Base-by-base conservation (phyloP, 192 early-diverging fungal species). In the Phlyctochytrium planicorne region DNA sequence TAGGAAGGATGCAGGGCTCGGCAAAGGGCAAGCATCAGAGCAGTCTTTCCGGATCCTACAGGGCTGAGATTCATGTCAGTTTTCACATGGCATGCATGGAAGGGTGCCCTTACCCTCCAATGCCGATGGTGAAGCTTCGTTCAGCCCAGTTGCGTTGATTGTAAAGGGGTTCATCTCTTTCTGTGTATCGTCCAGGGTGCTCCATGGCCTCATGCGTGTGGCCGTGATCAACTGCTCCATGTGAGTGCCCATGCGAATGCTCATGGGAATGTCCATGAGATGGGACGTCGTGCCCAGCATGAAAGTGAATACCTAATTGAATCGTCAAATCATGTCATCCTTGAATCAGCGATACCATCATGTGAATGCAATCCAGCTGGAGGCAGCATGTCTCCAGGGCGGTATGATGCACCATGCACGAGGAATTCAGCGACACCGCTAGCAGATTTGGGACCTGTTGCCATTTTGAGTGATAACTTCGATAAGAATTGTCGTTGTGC, bases 1-100 rank as follows among this genome's bases (percentile, higher is more conserved):
- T 88, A 92, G 60, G 79, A 77, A 36, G 92, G 90, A 66, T 91
- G 88, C 33, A 98, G 83, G 23, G 79, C 76, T 30, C 82, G 89
- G 78, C 96, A 98, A 24, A 98, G 85, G 52, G 90, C 91, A 37
- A 95, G 82, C 92, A 97, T 89, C 66, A 95, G 78, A 1, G 93
- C 93, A 2, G 93, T 97, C 78, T 97, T 97, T 71, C 95, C 95
- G 23, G 91, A 92, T 47, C 95, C 95, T 14, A 97, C 95, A 34
- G 95, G 95, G 20, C 91, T 90, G 75, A 30, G 53, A 68, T 16
- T 12, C 52, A 67, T 25, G n/a, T n/a, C n/a, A n/a, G n/a, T n/a
- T n/a, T n/a, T n/a, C n/a, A n/a, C n/a, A n/a, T n/a, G 10, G 14
- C 17, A 69, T n/a, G 30, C 31, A 62, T 35, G 27, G 36, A 62